Evolutionary conservation across 1,284 basidiomycete species (phyloP), one percentile per base, ranked within the genome.

Genomic region (Moesziomyces aphidis): DNA sequence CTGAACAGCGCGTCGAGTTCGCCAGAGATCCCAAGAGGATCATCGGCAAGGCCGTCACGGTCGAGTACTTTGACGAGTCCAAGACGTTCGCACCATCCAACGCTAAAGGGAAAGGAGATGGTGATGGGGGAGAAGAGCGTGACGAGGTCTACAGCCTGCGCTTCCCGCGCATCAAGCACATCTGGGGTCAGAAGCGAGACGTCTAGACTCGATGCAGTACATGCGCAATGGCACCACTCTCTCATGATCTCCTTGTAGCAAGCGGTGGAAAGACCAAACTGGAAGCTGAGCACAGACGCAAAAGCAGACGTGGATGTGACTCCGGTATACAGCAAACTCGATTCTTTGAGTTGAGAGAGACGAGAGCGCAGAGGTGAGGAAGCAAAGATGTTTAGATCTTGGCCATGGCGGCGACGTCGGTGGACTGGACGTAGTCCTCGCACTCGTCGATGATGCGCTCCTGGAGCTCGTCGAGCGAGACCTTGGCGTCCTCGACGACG

Each of bases 381-480:
- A 23, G 26, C 17, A 28, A 19, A 39, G 49, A 47, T n/a, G 49
- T 61, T 82, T 77, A 83, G 76, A 83, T 78, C 77, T 83, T 83
- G 68, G 79, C 78, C 81, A 83, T 83, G 69, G 81, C 81, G 73
- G 81, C 82, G 66, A 84, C 73, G 86, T 99, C 97, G 50, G 92
- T 89, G 85, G 93, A 95, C 89, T 99, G 96, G 79, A 98, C 91
- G 86, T 92, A 94, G 85, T 99, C 97, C 63, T 97, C 95, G 81
- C 95, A 91, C 83, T 87, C 84, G 55, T 84, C 78, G 50, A 87
- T 54, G 59, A 82, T 77, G 67, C 71, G 66, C 72, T 84, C 82
- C 87, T 98, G 94, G 77, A 99, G 90, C 49, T 98, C 95, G 78
- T 97, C 94, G 76, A 92, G 88, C 22, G 95, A 97, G 69, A 99